Percentiles rank a stretch among this genome's conserved stretches.
Conservation (phyloP, 331 rosid species). For the Stylosanthes scabra region DNA sequence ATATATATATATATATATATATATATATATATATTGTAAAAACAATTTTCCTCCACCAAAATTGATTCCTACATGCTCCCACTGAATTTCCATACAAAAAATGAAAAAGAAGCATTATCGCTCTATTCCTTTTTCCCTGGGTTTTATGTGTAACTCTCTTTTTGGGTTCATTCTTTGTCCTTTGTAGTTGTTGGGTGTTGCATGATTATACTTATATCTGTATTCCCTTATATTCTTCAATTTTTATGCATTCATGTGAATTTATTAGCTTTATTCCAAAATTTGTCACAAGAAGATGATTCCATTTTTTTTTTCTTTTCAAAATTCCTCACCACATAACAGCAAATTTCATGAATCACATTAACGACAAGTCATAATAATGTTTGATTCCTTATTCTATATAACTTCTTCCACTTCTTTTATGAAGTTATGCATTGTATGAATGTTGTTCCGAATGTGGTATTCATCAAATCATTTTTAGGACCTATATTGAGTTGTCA, state of each 20-base stretch:
- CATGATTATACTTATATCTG: not conserved
- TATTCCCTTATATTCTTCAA: constrained; percentile 1
- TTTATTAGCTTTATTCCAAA: constrained; percentile 7
- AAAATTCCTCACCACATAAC: constrained; percentile 27
- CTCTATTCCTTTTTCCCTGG: constrained; percentile 15
- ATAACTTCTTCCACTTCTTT: not conserved
- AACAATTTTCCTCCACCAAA: too few species aligned
- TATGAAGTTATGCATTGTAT: constrained; percentile 11
- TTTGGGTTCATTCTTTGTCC: constrained; percentile 41
- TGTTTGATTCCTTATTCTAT: constrained; percentile 37
- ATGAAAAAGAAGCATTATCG: not conserved
- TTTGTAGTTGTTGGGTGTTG: constrained; percentile 4
- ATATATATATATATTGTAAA: too few species aligned
- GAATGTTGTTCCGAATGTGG: constrained; percentile 22
- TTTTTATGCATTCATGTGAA: not conserved
- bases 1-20: too few species aligned
- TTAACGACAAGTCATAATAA: constrained; percentile 12
- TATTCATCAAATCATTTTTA: not conserved
- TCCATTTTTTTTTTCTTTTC: constrained; percentile 6
- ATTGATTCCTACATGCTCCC: too few species aligned
- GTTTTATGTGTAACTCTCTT: constrained; percentile 29
- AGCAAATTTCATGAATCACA: constrained; percentile 15
- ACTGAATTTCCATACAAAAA: not conserved
- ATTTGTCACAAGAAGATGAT: not conserved
- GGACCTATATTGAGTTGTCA: not conserved